Conservation (phyloP, 2,329 filamentous ascomycete species). For the Capronia americana region DNA sequence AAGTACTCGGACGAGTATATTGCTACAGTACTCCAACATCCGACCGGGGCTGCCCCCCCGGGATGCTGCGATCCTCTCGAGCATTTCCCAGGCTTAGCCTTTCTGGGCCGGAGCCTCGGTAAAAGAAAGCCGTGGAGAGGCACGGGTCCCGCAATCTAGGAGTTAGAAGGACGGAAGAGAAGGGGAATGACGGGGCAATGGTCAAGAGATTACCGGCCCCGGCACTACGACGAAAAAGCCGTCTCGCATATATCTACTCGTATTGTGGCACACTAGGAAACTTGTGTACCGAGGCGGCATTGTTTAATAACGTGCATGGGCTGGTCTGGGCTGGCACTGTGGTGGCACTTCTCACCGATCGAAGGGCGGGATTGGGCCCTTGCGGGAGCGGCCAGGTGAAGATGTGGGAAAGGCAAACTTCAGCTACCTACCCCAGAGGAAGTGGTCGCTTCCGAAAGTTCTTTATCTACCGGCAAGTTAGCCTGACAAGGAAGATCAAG, state of each 20-base stretch:
- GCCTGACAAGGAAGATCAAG: not conserved
- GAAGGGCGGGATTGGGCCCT: not conserved
- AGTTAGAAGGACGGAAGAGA: not conserved
- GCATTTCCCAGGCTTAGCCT: not conserved
- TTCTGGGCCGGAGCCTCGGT: not conserved
- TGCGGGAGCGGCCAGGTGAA: not conserved
- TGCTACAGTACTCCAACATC: not conserved
- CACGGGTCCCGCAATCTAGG: not conserved
- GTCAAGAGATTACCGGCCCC: not conserved
- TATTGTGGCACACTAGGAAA: not conserved
- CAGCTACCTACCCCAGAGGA: not conserved
- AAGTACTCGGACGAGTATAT: too few relatives aligned
- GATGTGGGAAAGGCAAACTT: not conserved
- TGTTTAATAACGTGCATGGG: not conserved
- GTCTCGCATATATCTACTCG: too few relatives aligned
- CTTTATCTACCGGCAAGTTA: not conserved
- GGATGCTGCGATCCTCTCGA: not conserved
- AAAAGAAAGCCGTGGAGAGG: not conserved
- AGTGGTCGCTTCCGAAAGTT: conserved; percentile 1
- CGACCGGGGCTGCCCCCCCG: too few relatives aligned
- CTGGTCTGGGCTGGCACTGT: not conserved
- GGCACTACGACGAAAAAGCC: not conserved
- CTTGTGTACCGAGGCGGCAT: not conserved
- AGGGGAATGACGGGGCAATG: not conserved
- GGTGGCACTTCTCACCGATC: not conserved